phyloP scores from a whole-genome alignment of 1,284 basidiomycete species.

The Irpex sp. region DNA sequence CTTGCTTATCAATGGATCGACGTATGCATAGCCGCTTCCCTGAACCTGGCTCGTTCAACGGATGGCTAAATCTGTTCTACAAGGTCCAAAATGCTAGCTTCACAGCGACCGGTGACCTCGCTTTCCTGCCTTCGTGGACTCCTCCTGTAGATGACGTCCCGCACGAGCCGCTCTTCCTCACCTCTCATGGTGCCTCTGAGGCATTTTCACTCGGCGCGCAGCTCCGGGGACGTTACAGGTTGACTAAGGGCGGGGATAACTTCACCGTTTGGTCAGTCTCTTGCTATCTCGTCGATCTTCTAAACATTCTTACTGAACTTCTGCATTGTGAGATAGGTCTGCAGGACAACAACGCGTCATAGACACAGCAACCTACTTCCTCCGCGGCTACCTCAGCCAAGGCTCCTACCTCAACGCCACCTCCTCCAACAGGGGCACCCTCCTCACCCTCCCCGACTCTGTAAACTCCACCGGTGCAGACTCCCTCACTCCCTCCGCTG shows the following conservation, averaged over 20 bases:
- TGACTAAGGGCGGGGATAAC: constrained; percentile 35
- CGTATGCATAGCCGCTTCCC: constrained; percentile 30
- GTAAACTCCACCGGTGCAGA: constrained; percentile 38
- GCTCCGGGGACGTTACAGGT: constrained; percentile 32
- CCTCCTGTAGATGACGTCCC: constrained; percentile 34
- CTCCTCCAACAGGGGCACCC: constrained; percentile 27
- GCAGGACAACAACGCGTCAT: constrained; percentile 36
- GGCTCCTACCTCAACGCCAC: constrained; percentile 32
- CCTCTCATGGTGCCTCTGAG: constrained; percentile 33
- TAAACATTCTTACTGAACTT: neutral
- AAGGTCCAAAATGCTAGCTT: constrained; percentile 38
- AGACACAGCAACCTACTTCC: constrained; percentile 35
- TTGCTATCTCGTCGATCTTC: no score
- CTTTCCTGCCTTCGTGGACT: constrained; percentile 36
- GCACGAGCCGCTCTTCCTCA: constrained; percentile 34
- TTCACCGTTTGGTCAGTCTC: constrained; percentile 35
- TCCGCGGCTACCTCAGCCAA: constrained; percentile 36
- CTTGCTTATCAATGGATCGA: neutral
- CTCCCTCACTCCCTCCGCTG: constrained; percentile 35
- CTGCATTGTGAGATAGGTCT: constrained; percentile 24
- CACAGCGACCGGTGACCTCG: constrained; percentile 32
- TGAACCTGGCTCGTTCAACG: constrained; percentile 33
- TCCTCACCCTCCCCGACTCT: constrained; percentile 34
- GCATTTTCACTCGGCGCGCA: constrained; percentile 35
- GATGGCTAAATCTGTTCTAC: constrained; percentile 32